Conservation (phyloP, 805 yeast species). For the Ogataea pini region DNA sequence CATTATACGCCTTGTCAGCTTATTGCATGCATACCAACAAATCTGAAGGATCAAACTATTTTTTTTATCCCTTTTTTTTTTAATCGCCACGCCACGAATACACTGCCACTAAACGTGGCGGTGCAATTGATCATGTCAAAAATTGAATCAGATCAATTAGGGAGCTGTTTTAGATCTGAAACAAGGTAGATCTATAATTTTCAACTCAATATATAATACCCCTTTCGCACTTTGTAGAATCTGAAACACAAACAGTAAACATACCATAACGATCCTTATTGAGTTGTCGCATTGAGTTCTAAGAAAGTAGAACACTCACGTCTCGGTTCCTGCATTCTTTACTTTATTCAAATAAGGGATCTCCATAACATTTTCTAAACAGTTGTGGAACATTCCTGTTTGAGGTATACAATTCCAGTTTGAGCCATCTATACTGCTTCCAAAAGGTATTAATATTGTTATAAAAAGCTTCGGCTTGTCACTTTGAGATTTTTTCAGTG, state of each 20-base stretch:
- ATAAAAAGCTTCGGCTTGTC: constrained; percentile 7
- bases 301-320: background rate
- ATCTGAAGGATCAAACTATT: background rate
- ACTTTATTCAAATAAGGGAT: background rate
- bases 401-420: background rate
- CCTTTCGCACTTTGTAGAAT: background rate
- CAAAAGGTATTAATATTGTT: constrained; percentile 2
- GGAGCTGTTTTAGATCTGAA: constrained; percentile 16
- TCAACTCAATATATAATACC: background rate
- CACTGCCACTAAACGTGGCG: constrained; percentile 11
- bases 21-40: background rate
- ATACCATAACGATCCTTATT: background rate
- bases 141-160: constrained; percentile 14
- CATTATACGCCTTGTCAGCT: constrained; percentile 1
- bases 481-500: background rate
- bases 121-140: constrained; percentile 14
- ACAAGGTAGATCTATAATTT: constrained; percentile 1
- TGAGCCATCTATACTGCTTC: background rate
- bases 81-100: background rate
- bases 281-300: background rate
- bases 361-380: constrained; percentile 5
- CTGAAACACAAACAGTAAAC: constrained; percentile 3
- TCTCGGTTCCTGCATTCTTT: constrained; percentile 1
- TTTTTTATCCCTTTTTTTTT: background rate
- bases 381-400: constrained; percentile 10